Percentiles rank a stretch among this genome's conserved stretches.
Evolutionary conservation across 1,284 basidiomycete species (phyloP).

Genomic region (Ganoderma multipileum): DNA sequence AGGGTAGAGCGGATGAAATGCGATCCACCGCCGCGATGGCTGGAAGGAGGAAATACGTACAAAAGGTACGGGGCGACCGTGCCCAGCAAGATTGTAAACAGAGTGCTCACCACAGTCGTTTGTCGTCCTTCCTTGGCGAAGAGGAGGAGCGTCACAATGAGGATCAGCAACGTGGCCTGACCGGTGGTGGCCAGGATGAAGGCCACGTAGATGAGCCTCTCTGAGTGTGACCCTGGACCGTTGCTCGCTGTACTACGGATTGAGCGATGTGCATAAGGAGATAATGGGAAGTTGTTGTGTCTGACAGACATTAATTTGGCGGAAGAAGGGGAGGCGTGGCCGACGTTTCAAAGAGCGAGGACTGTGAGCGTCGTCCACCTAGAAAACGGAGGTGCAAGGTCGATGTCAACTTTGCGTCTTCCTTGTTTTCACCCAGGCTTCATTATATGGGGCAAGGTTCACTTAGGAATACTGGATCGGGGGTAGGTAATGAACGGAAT

Average conservation of each 20-base stretch:
- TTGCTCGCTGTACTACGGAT: slow-evolving; percentile 12
- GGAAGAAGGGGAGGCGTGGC: no score
- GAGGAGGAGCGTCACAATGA: slow-evolving; percentile 27
- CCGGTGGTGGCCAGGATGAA: slow-evolving; percentile 33
- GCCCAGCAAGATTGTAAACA: slow-evolving; percentile 25
- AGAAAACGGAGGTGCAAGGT: background rate
- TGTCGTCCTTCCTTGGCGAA: slow-evolving; percentile 23
- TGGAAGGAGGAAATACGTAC: slow-evolving; percentile 14
- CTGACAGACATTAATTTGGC: background rate
- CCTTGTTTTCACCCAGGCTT: background rate
- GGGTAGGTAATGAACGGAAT: background rate
- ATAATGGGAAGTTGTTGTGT: background rate
- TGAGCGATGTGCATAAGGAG: background rate
- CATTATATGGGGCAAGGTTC: background rate
- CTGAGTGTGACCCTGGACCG: slow-evolving; percentile 22
- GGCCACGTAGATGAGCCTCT: slow-evolving; percentile 25
- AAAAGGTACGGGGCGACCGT: slow-evolving; percentile 30
- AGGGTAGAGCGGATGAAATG: background rate
- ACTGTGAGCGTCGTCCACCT: background rate
- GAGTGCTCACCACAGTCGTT: slow-evolving; percentile 27
- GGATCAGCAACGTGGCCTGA: slow-evolving; percentile 27
- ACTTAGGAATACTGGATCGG: background rate
- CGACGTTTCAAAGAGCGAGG: background rate
- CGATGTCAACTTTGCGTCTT: background rate
- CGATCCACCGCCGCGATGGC: background rate